Evolutionary conservation across 352 stramenopile species (phyloP).

Genomic region (Saprolegnia diclina): DNA sequence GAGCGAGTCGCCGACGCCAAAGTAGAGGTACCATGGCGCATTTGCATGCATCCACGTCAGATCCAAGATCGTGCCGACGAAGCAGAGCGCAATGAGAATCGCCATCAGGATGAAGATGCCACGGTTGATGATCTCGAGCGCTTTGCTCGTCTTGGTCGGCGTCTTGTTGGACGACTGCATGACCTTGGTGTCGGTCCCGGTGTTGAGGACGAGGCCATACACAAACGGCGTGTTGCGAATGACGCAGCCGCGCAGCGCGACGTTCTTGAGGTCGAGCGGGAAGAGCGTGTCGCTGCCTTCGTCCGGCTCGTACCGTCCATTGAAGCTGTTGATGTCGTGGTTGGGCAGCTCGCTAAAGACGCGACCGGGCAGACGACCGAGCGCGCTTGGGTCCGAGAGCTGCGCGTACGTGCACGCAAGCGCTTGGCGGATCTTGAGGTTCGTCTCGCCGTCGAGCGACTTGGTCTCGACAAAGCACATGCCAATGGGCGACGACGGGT

Average conservation of each 20-base stretch:
- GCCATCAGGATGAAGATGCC: conserved; percentile 71
- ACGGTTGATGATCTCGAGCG: conserved; percentile 74
- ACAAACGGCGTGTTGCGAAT: conserved; percentile 78
- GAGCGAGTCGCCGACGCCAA: conserved; percentile 35
- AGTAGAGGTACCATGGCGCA: conserved; percentile 60
- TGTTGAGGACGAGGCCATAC: conserved; percentile 80
- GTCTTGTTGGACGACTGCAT: conserved; percentile 77
- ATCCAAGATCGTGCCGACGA: conserved; percentile 64
- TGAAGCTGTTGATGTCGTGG: conserved; percentile 85
- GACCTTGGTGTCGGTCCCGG: conserved; percentile 77
- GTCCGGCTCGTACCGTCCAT: conserved; percentile 62
- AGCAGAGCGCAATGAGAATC: conserved; percentile 59
- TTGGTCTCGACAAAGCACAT: conserved; percentile 88
- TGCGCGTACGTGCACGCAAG: conserved; percentile 80
- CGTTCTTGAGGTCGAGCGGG: conserved; percentile 81
- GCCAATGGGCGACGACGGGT: conserved; percentile 51
- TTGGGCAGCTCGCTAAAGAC: conserved; percentile 80
- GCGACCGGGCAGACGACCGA: conserved; percentile 57
- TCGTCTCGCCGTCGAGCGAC: conserved; percentile 81
- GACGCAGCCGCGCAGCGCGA: conserved; percentile 70
- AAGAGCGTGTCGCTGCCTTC: conserved; percentile 58
- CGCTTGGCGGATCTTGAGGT: conserved; percentile 79
- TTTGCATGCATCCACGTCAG: conserved; percentile 64
- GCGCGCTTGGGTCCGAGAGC: conserved; percentile 54
- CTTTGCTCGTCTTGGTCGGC: conserved; percentile 75